These are phyloP conservation scores for Lichtheimia ramosa DNA, from an alignment of 371 early-diverging fungal species.

Conservation along the genomic window DNA sequence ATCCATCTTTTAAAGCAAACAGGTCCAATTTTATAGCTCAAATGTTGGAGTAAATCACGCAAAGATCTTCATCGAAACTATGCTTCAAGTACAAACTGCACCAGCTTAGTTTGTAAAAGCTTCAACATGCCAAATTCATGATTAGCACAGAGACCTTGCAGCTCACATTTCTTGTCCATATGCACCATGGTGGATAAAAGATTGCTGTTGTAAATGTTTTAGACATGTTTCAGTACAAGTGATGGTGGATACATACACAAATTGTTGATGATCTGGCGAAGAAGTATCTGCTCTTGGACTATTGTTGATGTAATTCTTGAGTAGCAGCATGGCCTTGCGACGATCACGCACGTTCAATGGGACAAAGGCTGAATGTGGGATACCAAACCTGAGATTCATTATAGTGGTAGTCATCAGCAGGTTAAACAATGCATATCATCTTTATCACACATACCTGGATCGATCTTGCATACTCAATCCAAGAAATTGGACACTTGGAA, in stretches of 20 bases:
- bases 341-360: constrained; percentile 24
- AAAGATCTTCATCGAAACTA: neutral
- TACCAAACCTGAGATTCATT: neutral
- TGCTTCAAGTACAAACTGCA: neutral
- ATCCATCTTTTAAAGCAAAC: no score
- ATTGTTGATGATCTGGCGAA: constrained; percentile 2
- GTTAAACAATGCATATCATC: neutral
- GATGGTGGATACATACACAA: neutral
- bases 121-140: constrained; percentile 12
- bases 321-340: constrained; percentile 20
- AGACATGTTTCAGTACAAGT: constrained; percentile 7
- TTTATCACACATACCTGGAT: constrained; percentile 16
- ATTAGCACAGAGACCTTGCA: constrained; percentile 28
- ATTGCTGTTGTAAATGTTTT: constrained; percentile 12
- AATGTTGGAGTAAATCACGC: neutral
- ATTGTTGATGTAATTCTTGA: constrained; percentile 1
- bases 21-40: neutral
- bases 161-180: constrained; percentile 30
- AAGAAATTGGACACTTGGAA: constrained; percentile 27
- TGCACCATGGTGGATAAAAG: constrained; percentile 14
- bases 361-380: neutral
- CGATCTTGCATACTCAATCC: constrained; percentile 36
- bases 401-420: neutral
- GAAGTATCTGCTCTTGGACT: constrained; percentile 6
- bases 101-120: constrained; percentile 7